Evolutionary conservation across 2,329 filamentous ascomycete genomes (phyloP).

Genomic region (Thermothelomyces thermophilus): DNA sequence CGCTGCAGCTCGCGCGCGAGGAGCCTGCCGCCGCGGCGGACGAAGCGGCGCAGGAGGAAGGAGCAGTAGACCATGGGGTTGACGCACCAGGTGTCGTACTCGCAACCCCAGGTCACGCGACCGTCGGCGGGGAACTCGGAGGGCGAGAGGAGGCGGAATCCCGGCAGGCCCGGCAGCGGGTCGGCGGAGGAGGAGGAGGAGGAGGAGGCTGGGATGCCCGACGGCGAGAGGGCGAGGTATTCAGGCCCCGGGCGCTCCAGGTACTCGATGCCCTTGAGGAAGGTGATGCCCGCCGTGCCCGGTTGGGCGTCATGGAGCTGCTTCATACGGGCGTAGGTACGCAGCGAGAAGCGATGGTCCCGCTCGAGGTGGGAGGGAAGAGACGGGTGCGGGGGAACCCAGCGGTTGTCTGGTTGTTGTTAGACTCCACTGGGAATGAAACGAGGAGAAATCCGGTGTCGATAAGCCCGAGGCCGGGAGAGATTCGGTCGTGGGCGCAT

Average conservation of each 20-base stretch:
- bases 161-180: conserved; percentile 29
- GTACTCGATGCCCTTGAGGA: conserved; percentile 45
- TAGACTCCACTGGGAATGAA: neutral
- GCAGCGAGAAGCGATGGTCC: conserved; percentile 39
- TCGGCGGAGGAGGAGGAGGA: conserved; percentile 13
- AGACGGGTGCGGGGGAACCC: conserved; percentile 36
- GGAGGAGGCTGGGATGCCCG: conserved; percentile 27
- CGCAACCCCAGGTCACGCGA: conserved; percentile 38
- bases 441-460: too few species aligned
- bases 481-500: too few species aligned
- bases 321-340: conserved; percentile 39
- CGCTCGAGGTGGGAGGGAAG: conserved; percentile 28
- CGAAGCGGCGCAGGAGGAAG: conserved; percentile 39
- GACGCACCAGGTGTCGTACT: conserved; percentile 49
- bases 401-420: conserved; percentile 38
- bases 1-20: conserved; percentile 32
- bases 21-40: conserved; percentile 32
- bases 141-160: conserved; percentile 30
- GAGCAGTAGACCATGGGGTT: conserved; percentile 49
- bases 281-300: conserved; percentile 40
- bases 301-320: conserved; percentile 27
- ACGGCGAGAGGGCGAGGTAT: conserved; percentile 34
- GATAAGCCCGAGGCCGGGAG: too few species aligned
- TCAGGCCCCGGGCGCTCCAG: conserved; percentile 39
- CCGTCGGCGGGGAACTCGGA: conserved; percentile 38